Base-by-base conservation (phyloP, 2,329 filamentous ascomycete species). In the Xylaria hypoxylon region DNA sequence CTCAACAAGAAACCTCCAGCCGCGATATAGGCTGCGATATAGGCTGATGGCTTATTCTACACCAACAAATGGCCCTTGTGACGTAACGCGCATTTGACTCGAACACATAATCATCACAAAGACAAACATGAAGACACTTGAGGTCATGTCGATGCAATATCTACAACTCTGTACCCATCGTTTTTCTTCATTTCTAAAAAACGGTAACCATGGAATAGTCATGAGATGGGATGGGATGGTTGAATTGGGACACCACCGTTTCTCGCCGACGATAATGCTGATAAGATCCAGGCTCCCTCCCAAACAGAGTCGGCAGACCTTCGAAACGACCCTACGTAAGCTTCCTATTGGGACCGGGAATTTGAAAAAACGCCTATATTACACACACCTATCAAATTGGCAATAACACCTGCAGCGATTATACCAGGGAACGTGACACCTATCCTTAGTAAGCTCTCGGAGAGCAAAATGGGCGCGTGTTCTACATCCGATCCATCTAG, bases 401-500 rank as follows among this genome's bases (percentile, higher is more conserved):
- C 59, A 52, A 45, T 40, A 28, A 17, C 28, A 62, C 47, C 40
- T 63, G 42, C 55, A 38, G 35, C 47, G 22, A 48, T 47, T 26
- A 19, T 53, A 26, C 31, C 26, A 56, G 50, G 50, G 50, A 67
- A 64, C 60, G 64, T 64, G 64, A 67, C 60, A 45, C 59, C 51
- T 31, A 26, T 38, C 60, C 19, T 52, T 55, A 15, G 52, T 22
- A 38, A 38, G 33, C 35, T 38, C 8, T 15, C 35, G 15, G 26
- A 10, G 24, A 10, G 13, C 35, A 44, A 33, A n/a, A 50, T 22
- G 31, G 55, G 60, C 61, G 57, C 61, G 33, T 64, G 60, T 47
- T 51, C 56, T 56, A 50, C 35, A 60, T 52, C 33, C 40, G 35
- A 35, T 64, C 28, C 45, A 47, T 60, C 40, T 52, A 56, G 53